These are phyloP conservation scores for Trichocladium antarcticum DNA, from an alignment of 495 filamentous ascomycete species.

Conservation along the genomic window DNA sequence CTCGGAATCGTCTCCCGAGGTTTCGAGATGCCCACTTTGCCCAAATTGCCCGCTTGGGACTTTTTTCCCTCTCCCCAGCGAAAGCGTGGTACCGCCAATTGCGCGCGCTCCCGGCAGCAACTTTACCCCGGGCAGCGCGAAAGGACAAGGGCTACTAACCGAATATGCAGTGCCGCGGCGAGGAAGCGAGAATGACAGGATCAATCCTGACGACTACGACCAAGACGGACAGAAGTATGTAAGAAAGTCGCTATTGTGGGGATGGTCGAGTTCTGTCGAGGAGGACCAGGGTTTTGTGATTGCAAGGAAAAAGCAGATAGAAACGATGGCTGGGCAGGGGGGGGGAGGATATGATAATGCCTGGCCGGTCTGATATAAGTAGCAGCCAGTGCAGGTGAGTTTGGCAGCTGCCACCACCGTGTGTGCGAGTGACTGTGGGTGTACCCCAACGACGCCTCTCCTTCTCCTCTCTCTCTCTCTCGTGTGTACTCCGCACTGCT, in stretches of 20 bases:
- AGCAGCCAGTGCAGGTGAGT: background rate
- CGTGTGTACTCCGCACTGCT: no score
- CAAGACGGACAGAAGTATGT: background rate
- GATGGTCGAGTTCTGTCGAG: constrained; percentile 6
- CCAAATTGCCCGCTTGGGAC: no score
- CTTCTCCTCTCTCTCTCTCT: no score
- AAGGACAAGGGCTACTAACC: constrained; percentile 11
- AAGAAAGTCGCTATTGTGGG: constrained; percentile 5
- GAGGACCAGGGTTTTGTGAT: constrained; percentile 1
- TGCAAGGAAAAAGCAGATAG: background rate
- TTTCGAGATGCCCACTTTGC: constrained; percentile 35
- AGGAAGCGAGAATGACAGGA: constrained; percentile 1
- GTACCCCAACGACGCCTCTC: constrained; percentile 1
- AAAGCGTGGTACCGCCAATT: constrained; percentile 4
- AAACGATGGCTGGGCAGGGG: background rate
- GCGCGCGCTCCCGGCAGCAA: constrained; percentile 2
- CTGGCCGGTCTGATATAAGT: background rate
- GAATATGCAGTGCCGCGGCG: constrained; percentile 12
- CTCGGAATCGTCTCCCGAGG: constrained; percentile 37
- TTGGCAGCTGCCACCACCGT: background rate
- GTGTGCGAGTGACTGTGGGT: no score
- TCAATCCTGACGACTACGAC: constrained; percentile 2
- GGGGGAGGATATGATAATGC: background rate
- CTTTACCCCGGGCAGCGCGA: constrained; percentile 10
- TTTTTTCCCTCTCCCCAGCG: constrained; percentile 12